phyloP scores from a whole-genome alignment of 805 yeast species.

The Danielozyma ontarioensis region DNA sequence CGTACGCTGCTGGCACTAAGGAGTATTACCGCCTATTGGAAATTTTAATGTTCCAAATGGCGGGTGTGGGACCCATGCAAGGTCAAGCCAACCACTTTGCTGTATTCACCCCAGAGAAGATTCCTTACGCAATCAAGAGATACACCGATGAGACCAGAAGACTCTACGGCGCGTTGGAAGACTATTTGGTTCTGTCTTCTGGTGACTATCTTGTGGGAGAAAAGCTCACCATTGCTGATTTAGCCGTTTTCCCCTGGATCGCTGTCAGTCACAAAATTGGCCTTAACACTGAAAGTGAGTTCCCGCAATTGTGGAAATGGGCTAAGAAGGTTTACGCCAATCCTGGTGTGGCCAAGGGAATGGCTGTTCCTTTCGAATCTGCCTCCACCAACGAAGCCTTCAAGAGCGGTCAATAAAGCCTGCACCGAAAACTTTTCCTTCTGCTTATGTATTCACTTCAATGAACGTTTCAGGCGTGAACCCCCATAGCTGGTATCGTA shows the following conservation, averaged over 20 bases:
- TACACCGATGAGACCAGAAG: constrained; percentile 48
- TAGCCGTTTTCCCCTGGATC: constrained; percentile 46
- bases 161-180: constrained; percentile 50
- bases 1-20: constrained; percentile 30
- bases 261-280: constrained; percentile 6
- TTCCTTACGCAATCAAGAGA: constrained; percentile 51
- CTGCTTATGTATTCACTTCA: no score
- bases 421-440: no score
- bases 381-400: no score
- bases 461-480: no score
- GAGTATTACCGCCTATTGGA: constrained; percentile 50
- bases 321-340: background rate
- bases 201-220: constrained; percentile 51
- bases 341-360: background rate
- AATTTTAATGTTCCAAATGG: constrained; percentile 53
- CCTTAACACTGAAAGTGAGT: constrained; percentile 23
- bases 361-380: background rate
- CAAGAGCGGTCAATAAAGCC: no score
- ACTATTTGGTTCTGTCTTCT: constrained; percentile 42
- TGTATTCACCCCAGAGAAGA: constrained; percentile 42
- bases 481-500: no score
- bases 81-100: constrained; percentile 55
- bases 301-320: background rate
- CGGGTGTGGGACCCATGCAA: constrained; percentile 55
- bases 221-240: constrained; percentile 55